Percentiles rank a stretch among this genome's conserved stretches.
phyloP scores from a whole-genome alignment of 768 basidiomycete genomes.

The Kwoniella sp. region DNA sequence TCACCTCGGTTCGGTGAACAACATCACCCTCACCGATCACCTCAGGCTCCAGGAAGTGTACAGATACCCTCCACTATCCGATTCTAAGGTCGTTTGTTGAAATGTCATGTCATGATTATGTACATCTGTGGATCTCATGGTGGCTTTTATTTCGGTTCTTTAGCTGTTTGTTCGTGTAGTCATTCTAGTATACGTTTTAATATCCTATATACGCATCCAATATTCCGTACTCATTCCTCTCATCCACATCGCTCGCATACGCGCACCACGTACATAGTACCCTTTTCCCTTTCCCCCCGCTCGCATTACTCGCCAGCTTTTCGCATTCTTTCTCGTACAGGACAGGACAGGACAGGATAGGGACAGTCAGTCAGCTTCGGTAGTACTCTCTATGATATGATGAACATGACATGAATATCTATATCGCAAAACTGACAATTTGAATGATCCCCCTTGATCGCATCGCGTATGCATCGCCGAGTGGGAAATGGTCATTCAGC shows the following conservation, averaged over 20 bases:
- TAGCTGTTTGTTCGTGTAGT: neutral
- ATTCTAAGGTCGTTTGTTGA: conserved; percentile 16
- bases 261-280: no score
- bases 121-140: neutral
- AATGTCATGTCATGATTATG: no score
- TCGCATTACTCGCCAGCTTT: no score
- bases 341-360: no score
- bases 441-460: no score
- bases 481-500: no score
- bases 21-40: conserved; percentile 6
- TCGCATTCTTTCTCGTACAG: no score
- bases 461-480: neutral
- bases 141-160: neutral
- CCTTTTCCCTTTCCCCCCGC: no score
- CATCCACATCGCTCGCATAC: neutral
- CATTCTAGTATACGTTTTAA: neutral
- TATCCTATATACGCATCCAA: neutral
- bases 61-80: conserved; percentile 35
- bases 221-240: neutral
- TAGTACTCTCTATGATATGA: neutral
- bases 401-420: neutral
- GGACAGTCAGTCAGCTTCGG: neutral
- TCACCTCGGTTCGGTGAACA: conserved; percentile 31
- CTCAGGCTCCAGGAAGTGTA: conserved; percentile 23
- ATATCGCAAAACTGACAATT: no score